These are phyloP conservation scores for Talaromyces amestolkiae DNA, from an alignment of 2,329 filamentous ascomycete genomes.

Conservation along the genomic window DNA sequence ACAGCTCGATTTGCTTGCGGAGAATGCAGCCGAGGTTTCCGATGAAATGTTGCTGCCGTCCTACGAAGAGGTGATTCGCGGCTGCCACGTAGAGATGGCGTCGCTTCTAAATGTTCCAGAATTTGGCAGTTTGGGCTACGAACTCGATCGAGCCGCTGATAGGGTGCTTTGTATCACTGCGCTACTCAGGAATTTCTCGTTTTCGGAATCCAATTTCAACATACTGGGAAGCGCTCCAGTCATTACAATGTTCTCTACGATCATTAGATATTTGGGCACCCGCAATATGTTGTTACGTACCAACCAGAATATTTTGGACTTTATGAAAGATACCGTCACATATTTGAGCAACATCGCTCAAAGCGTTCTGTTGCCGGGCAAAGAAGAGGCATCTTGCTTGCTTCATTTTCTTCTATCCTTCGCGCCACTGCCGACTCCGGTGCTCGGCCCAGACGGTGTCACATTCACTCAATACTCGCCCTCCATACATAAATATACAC, in stretches of 20 bases:
- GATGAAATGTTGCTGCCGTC: conserved; percentile 78
- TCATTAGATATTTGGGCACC: conserved; percentile 84
- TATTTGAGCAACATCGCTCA: conserved; percentile 86
- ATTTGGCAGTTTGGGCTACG: conserved; percentile 74
- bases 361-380: conserved; percentile 74
- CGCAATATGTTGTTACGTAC: conserved; percentile 81
- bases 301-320: conserved; percentile 82
- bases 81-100: conserved; percentile 72
- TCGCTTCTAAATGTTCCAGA: conserved; percentile 68
- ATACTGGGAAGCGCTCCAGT: conserved; percentile 73
- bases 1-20: conserved; percentile 78
- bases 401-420: conserved; percentile 89
- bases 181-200: conserved; percentile 89
- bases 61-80: conserved; percentile 83
- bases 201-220: conserved; percentile 72
- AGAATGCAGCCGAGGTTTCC: conserved; percentile 79
- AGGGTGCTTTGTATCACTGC: conserved; percentile 86
- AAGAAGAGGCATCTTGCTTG: conserved; percentile 82
- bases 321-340: conserved; percentile 93
- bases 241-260: conserved; percentile 76
- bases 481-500: conserved; percentile 78
- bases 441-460: conserved; percentile 55
- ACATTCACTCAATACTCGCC: conserved; percentile 82
- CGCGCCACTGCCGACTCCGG: conserved; percentile 73
- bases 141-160: conserved; percentile 82